These are phyloP conservation scores for Talaromyces sp. DNA, from an alignment of 2,329 filamentous ascomycete genomes.

Conservation along the genomic window DNA sequence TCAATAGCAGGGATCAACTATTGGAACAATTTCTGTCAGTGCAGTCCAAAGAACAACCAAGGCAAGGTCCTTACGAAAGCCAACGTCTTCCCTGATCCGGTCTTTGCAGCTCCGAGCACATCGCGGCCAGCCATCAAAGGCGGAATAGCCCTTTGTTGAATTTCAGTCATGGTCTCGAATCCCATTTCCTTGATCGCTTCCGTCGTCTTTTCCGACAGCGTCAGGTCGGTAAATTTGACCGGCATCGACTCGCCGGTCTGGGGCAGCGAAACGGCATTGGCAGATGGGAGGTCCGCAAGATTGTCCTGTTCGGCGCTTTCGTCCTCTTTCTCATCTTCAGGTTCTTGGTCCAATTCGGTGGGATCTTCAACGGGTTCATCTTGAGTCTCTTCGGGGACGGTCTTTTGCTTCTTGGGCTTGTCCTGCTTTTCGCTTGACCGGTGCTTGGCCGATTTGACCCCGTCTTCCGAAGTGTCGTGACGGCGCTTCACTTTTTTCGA, in stretches of 20 bases:
- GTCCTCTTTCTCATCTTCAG: slow-evolving; percentile 39
- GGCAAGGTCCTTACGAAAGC: slow-evolving; percentile 62
- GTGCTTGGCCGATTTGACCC: slow-evolving; percentile 15
- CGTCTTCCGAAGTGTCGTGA: slow-evolving; percentile 27
- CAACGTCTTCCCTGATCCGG: slow-evolving; percentile 87
- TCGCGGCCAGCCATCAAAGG: slow-evolving; percentile 84
- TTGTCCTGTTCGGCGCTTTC: slow-evolving; percentile 31
- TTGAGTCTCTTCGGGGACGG: background rate
- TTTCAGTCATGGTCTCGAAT: slow-evolving; percentile 93
- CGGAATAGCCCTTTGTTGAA: slow-evolving; percentile 92
- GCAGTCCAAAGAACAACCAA: slow-evolving; percentile 48
- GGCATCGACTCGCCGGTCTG: slow-evolving; percentile 57
- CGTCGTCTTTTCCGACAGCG: slow-evolving; percentile 82
- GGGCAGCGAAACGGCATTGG: slow-evolving; percentile 51
- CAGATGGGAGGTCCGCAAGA: slow-evolving; percentile 49
- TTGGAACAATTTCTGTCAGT: background rate
- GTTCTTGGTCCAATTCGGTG: slow-evolving; percentile 15
- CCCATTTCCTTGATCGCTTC: slow-evolving; percentile 87
- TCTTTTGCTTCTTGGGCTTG: slow-evolving; percentile 21
- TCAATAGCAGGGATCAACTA: slow-evolving; percentile 69
- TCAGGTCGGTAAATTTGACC: slow-evolving; percentile 69
- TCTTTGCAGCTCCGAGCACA: slow-evolving; percentile 93
- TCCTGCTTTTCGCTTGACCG: slow-evolving; percentile 24
- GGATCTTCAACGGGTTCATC: slow-evolving; percentile 11
- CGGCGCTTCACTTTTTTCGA: slow-evolving; percentile 45